Evolutionary conservation across 257 asterid species (phyloP).

Genomic region (Jacaranda mimosifolia): DNA sequence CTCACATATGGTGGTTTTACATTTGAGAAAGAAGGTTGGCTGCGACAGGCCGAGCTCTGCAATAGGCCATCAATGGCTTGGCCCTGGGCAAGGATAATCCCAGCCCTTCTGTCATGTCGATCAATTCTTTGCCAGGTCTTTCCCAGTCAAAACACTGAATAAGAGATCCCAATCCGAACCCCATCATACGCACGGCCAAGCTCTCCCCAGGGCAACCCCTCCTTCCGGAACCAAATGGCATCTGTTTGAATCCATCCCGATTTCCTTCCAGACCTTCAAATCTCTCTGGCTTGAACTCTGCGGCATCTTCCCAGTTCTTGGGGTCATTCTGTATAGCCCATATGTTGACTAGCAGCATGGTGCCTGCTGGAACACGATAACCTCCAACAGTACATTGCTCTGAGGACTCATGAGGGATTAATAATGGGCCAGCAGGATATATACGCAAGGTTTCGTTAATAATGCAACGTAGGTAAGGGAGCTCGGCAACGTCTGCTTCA

Average conservation of each 20-base stretch:
- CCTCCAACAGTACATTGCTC: slow-evolving; percentile 55
- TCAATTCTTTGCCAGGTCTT: slow-evolving; percentile 25
- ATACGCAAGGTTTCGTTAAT: slow-evolving; percentile 64
- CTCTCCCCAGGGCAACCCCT: slow-evolving; percentile 78
- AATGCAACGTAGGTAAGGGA: slow-evolving; percentile 61
- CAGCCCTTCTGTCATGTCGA: slow-evolving; percentile 46
- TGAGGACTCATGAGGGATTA: slow-evolving; percentile 72
- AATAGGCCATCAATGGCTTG: slow-evolving; percentile 44
- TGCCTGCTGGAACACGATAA: slow-evolving; percentile 54
- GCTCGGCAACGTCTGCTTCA: slow-evolving; percentile 51
- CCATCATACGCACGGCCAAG: slow-evolving; percentile 64
- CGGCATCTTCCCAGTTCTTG: slow-evolving; percentile 56
- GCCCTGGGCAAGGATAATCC: slow-evolving; percentile 47
- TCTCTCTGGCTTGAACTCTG: slow-evolving; percentile 67
- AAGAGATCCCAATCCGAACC: slow-evolving; percentile 52
- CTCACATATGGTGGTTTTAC: not conserved
- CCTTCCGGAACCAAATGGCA: slow-evolving; percentile 72
- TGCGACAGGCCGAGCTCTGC: slow-evolving; percentile 43
- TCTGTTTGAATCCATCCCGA: slow-evolving; percentile 43
- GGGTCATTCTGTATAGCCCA: slow-evolving; percentile 76
- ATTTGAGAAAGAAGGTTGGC: slow-evolving; percentile 31
- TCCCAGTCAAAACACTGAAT: slow-evolving; percentile 78
- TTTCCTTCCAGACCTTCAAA: slow-evolving; percentile 50
- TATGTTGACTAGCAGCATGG: slow-evolving; percentile 65
- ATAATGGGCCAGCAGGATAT: slow-evolving; percentile 65